phyloP scores from a whole-genome alignment of 495 filamentous ascomycete genomes.

The Neurospora sp. region DNA sequence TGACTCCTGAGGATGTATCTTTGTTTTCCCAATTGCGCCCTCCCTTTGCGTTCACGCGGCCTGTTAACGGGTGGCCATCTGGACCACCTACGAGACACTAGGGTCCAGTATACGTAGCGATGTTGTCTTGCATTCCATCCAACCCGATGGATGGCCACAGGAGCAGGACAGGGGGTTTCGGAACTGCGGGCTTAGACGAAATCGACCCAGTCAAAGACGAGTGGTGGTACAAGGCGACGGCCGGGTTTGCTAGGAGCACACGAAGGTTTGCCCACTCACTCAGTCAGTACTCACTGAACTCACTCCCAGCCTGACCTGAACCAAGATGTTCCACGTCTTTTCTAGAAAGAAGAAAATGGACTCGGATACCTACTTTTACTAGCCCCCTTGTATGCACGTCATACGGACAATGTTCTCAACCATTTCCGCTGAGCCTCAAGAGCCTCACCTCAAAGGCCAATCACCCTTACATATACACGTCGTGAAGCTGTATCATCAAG shows the following conservation, averaged over 20 bases:
- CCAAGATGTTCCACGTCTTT: neutral
- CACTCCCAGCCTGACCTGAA: neutral
- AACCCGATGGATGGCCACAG: neutral
- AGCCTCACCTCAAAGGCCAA: neutral
- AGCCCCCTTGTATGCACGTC: neutral
- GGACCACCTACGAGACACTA: neutral
- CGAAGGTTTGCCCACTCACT: neutral
- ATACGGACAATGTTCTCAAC: neutral
- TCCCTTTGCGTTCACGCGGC: neutral
- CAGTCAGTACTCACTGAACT: neutral
- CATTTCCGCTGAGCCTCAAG: neutral
- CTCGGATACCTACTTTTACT: neutral
- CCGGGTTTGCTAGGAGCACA: neutral
- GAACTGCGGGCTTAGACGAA: neutral
- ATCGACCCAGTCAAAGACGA: neutral
- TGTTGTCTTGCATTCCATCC: neutral
- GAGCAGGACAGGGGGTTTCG: neutral
- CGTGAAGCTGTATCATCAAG: neutral
- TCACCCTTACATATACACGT: neutral
- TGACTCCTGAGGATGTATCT: neutral
- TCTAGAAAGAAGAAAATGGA: neutral
- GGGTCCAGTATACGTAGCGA: neutral
- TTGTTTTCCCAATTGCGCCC: neutral
- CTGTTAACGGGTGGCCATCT: neutral
- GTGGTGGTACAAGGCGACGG: neutral